phyloP scores from a whole-genome alignment of 306 rosid species.

The Casuarina cunninghamiana region DNA sequence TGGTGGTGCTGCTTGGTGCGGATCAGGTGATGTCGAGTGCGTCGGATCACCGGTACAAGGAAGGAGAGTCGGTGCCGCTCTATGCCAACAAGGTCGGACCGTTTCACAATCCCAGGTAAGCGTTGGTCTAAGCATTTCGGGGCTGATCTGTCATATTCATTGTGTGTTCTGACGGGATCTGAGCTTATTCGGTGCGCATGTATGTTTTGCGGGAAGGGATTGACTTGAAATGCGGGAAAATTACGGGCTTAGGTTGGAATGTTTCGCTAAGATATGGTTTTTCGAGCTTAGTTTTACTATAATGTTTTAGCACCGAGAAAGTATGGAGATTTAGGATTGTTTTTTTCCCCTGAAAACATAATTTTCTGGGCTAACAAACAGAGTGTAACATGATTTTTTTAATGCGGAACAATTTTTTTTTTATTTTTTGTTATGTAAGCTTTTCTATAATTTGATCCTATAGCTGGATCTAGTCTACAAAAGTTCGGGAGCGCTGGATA shows the following conservation, averaged over 20 bases:
- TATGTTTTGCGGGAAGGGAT: not conserved
- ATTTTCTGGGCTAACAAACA: not conserved
- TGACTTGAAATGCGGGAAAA: not conserved
- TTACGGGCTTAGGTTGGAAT: not conserved
- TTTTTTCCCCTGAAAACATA: not conserved
- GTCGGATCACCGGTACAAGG: conserved; percentile 46
- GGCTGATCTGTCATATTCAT: not conserved
- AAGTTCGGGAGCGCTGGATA: not conserved
- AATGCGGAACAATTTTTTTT: not conserved
- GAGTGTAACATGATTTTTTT: not conserved
- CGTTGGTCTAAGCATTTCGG: not conserved
- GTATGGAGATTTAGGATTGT: not conserved
- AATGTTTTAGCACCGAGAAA: not conserved
- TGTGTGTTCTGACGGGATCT: not conserved
- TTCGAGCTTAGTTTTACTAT: not conserved
- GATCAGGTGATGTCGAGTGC: conserved; percentile 39
- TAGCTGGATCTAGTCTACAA: conserved; percentile 20
- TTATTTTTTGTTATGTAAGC: not conserved
- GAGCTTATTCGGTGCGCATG: not conserved
- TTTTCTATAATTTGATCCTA: not conserved
- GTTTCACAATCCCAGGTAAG: conserved; percentile 57
- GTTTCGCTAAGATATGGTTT: not conserved
- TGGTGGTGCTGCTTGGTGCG: conserved; percentile 19
- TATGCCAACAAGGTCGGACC: conserved; percentile 61
- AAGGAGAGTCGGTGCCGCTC: conserved; percentile 48